Conservation (phyloP, 305 asterid species). For the Ajuga reptans region DNA sequence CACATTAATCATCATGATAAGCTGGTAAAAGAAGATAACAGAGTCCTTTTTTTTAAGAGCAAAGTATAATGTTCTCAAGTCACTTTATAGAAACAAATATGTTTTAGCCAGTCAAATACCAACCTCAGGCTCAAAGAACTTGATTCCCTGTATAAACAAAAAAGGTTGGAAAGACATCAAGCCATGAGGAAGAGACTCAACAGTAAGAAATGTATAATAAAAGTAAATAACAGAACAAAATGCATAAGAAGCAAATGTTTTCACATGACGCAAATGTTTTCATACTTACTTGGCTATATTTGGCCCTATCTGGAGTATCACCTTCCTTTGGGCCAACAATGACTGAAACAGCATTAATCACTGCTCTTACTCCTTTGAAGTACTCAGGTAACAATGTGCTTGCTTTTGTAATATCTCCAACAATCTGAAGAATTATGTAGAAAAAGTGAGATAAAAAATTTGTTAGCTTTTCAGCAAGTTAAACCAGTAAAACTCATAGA, state of each 20-base stretch:
- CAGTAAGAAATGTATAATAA: not conserved
- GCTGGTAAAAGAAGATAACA: slow-evolving; percentile 3
- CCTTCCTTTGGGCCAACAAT: slow-evolving; percentile 99
- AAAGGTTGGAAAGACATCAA: slow-evolving; percentile 4
- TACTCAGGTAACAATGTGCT: slow-evolving; percentile 68
- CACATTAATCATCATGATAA: slow-evolving; percentile 10
- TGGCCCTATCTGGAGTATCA: slow-evolving; percentile 91
- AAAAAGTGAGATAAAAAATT: not conserved
- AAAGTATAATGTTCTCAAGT: not conserved
- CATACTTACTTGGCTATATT: slow-evolving; percentile 95
- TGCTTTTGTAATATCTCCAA: slow-evolving; percentile 80
- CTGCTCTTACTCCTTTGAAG: slow-evolving; percentile 71
- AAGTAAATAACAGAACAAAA: not conserved
- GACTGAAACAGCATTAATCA: slow-evolving; percentile 77
- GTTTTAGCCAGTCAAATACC: slow-evolving; percentile 27
- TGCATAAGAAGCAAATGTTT: not conserved
- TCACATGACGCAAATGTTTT: too few species aligned
- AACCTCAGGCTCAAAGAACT: slow-evolving; percentile 96
- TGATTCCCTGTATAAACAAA: slow-evolving; percentile 65
- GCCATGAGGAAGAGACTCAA: not conserved
- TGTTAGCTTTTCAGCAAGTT: slow-evolving; percentile 5
- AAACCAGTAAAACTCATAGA: not conserved
- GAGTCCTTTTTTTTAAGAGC: not conserved
- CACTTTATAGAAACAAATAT: slow-evolving; percentile 20
- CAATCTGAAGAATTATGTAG: slow-evolving; percentile 39